phyloP scores from a whole-genome alignment of 202 grass and related monocot species.

The Bolboschoenoplectus hybrid region DNA sequence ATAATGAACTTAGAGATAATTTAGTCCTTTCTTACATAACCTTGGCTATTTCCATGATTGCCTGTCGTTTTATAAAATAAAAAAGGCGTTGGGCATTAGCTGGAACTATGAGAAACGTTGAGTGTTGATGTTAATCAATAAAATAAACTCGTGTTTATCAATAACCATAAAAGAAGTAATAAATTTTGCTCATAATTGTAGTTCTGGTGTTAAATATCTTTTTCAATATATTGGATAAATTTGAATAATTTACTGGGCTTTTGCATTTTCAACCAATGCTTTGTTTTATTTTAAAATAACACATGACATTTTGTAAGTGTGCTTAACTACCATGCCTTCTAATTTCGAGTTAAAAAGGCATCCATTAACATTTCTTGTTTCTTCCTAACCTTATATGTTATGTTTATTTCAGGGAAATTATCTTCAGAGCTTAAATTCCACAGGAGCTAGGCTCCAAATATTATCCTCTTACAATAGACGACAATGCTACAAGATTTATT shows the following conservation, averaged over 20 bases:
- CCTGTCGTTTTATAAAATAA: not conserved
- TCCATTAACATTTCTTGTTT: not conserved
- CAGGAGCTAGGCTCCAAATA: slow-evolving; percentile 23
- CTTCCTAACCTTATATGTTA: not conserved
- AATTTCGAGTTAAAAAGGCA: not conserved
- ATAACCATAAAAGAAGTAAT: not conserved
- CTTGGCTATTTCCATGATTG: not conserved
- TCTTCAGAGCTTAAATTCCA: slow-evolving; percentile 30
- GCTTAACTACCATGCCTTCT: not conserved
- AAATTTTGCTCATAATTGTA: not conserved
- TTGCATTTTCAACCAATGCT: not conserved
- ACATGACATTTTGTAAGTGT: not conserved
- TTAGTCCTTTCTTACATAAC: not conserved
- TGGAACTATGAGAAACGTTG: not conserved
- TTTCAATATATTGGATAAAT: slow-evolving; percentile 8
- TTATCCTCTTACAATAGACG: slow-evolving; percentile 25
- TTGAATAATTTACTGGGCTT: not conserved
- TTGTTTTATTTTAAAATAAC: not conserved
- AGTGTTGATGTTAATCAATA: not conserved
- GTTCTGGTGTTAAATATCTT: not conserved
- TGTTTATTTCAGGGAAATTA: slow-evolving; percentile 34
- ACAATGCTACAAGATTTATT: slow-evolving; percentile 21
- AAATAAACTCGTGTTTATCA: not conserved
- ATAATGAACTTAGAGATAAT: not conserved
- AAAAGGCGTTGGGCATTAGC: not conserved